Evolutionary conservation across 805 yeast genomes (phyloP), one percentile per base, ranked within the genome.

Genomic region (Blastobotrys muscicola): DNA sequence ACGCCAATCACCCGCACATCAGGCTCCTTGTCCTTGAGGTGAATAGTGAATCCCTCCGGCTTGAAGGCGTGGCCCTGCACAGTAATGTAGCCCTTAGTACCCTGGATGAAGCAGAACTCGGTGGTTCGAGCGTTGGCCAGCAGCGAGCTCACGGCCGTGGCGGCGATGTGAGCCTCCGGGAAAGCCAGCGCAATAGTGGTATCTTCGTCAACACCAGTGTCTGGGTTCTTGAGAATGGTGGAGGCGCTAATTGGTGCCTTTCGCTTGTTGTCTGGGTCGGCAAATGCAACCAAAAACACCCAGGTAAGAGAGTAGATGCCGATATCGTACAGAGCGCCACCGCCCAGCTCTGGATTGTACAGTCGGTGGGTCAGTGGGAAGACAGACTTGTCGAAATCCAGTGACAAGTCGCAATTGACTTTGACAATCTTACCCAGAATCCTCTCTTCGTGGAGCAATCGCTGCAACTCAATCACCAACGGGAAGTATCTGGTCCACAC

Each of bases 241-340:
- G 49, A 34, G 9, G 38, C 15, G 14, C 45, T 45, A 3, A 20
- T 26, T 10, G 54, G 54, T 8, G 45, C 41, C 29, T 40, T 23
- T 12, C 41, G 32, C 39, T 45, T 30, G 46, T 51, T 51, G 3
- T 34, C 46, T 4, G 54, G 52, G 32, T 49, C 46, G 13, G 42
- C 38, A 38, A 39, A 52, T 29, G 45, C 48, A 10, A 47, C 34
- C 16, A 52, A 14, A 37, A 44, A 46, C 14, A 45, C 44, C 61
- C 60, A 75, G 3, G 75, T 74, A 40, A 74, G 48, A 3, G 74
- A 59, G 48, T 76, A 76, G 39, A 75, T 66, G 2, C 81, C 80
- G 44, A 75, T 62, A 54, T 76, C 82, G 50, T 75, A 65, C 38
- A 75, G 53, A 0, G 78, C 72, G 15, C 82, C 81, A 10, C 76